Evolutionary conservation across 2,329 filamentous ascomycete genomes (phyloP), one percentile per base, ranked within the genome.

Genomic region (Dichotomopilus funicola): DNA sequence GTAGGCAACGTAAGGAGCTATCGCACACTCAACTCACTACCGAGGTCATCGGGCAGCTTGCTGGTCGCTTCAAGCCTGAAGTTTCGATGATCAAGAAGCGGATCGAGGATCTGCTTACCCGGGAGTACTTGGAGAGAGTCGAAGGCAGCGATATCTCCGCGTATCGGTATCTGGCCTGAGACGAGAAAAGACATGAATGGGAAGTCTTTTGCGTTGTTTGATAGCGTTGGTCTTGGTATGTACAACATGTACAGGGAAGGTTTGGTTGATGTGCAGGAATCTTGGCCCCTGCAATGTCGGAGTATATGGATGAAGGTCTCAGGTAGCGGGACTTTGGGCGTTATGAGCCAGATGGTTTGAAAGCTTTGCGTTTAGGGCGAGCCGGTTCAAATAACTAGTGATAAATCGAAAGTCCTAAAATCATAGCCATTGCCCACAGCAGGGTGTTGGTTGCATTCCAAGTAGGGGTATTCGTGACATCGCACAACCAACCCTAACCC

Each of bases 31-130:
- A 85, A 53, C 82, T 92, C 51, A 75, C 90, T 43, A 80, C 78
- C 13, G 87, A 91, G 69, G 87, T 89, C 10, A 79, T 91, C 54
- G 73, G 78, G n/a, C 85, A 89, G 65, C 76, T 91, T 13, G 75
- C 76, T 0, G 72, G 75, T 50, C 84, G 86, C 44, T 92, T 92
- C 75, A 86, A 83, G 65, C 88, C 88, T 0, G 87, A 91, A 55
- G 78, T 91, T 38, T 76, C 78, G 35, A 83, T 91, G 72, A 86
- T 92, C 72, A 92, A 92, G 77, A 86, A 83, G 68, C 83, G 85
- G n/a, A 86, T 92, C 57, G 88, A 91, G 68, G 85, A 85, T 60
- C 73, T 92, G 49, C 88, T 92, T 50, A 80, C 83, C 58, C 78
- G 87, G 59, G 88, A 92, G 66, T 92, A 91, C 62, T 74, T 92